These are phyloP conservation scores for Phytophthora pluvialis DNA, from an alignment of 352 stramenopile genomes.

Conservation along the genomic window DNA sequence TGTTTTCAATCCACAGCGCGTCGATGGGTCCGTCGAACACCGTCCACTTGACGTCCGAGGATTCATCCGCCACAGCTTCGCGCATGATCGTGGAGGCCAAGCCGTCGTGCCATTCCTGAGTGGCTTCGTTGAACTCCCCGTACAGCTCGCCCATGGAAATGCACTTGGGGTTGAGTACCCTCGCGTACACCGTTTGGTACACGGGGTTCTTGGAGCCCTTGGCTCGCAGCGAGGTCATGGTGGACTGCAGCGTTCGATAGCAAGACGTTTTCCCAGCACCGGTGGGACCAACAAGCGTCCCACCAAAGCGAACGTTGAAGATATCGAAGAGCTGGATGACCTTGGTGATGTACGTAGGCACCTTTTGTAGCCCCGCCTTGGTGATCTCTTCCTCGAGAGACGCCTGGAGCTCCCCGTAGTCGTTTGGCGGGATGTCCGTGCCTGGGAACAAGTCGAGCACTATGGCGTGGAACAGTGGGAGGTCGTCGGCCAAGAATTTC, in stretches of 20 bases:
- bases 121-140: conserved; percentile 90
- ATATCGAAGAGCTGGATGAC: conserved; percentile 95
- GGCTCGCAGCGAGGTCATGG: conserved; percentile 84
- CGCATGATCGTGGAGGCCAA: conserved; percentile 84
- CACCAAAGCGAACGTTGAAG: conserved; percentile 94
- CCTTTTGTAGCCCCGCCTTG: conserved; percentile 63
- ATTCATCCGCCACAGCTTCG: conserved; percentile 74
- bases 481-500: conserved; percentile 94
- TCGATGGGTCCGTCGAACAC: conserved; percentile 95
- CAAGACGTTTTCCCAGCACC: conserved; percentile 88
- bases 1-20: conserved; percentile 96
- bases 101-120: conserved; percentile 90
- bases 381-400: conserved; percentile 64
- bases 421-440: conserved; percentile 80
- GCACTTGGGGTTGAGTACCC: conserved; percentile 88
- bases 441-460: conserved; percentile 93
- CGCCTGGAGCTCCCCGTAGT: conserved; percentile 87
- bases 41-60: conserved; percentile 83
- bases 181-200: conserved; percentile 76
- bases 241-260: conserved; percentile 86
- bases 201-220: conserved; percentile 73
- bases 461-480: conserved; percentile 92
- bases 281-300: conserved; percentile 88
- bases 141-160: conserved; percentile 89
- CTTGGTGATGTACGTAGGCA: conserved; percentile 91